Evolutionary conservation across 2,329 filamentous ascomycete genomes (phyloP), one percentile per base, ranked within the genome.

Genomic region (Calcarisporium arbuscula): DNA sequence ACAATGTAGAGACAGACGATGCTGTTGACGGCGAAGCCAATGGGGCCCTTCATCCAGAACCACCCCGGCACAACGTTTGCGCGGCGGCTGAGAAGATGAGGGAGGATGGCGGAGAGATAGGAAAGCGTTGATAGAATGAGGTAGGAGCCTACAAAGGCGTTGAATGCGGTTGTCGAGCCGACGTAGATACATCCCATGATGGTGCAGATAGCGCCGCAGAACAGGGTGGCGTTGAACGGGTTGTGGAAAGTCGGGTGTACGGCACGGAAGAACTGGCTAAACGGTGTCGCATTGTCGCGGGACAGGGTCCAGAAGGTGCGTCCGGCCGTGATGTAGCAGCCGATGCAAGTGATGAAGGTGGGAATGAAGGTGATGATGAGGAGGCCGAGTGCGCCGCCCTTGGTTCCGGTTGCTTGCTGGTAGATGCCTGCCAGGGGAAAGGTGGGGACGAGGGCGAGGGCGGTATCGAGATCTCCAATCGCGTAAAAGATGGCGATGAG

Each of bases 401-500:
- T 53, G 4, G 58, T 60, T 1, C 60, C 56, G 0, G 67, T 69
- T 1, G 66, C 67, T 51, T 71, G 67, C 15, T 42, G 57, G 51
- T 80, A 81, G 35, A 81, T 72, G 25, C 71, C 68, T 7, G 72
- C 69, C 7, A 79, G 65, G 0, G 77, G 76, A 40, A 74, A 75
- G 12, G 61, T 54, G 41, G 62, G 61, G 44, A 59, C 55, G 11
- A 53, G 51, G 22, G 41, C 42, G 40, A 73, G 58, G 30, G 78
- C 64, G 4, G 59, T 54, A 36, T 66, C 54, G 19, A 77, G 58
- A 46, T 72, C 58, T 33, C 61, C 63, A 42, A 72, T 66, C 21
- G 60, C 52, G 54, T 76, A 74, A 49, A 76, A 58, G 30, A 64
- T 51, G 12, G 64, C 52, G 22, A 68, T 56, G 5, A 65, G 45